Evolutionary conservation across 2,329 filamentous ascomycete species (phyloP).

Genomic region (Colletotrichum spinosum): DNA sequence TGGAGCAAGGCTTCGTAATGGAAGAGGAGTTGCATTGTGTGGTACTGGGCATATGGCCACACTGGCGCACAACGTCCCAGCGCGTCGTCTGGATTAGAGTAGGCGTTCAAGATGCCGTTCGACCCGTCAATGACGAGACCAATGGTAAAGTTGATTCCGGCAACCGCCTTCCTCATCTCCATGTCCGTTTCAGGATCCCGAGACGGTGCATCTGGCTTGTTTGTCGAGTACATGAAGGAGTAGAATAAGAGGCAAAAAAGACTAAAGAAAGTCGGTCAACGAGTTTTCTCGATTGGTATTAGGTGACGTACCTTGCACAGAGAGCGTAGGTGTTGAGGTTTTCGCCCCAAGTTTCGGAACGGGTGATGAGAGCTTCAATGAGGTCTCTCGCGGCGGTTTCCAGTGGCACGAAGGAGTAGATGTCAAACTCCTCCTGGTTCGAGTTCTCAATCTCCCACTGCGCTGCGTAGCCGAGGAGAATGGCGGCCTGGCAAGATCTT

Average conservation of each 20-base stretch:
- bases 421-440: conserved; percentile 37
- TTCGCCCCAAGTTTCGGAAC: conserved; percentile 48
- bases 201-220: conserved; percentile 39
- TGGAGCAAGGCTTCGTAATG: conserved; percentile 48
- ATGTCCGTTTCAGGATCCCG: conserved; percentile 40
- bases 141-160: conserved; percentile 51
- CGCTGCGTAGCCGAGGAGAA: conserved; percentile 47
- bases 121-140: conserved; percentile 50
- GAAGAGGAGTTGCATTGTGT: conserved; percentile 48
- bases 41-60: conserved; percentile 49
- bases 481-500: conserved; percentile 49
- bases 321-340: conserved; percentile 50
- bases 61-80: conserved; percentile 48
- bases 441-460: conserved; percentile 40
- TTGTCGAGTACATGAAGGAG: conserved; percentile 45
- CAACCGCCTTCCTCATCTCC: conserved; percentile 48
- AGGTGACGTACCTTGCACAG: conserved; percentile 45
- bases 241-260: conserved; percentile 50
- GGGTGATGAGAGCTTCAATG: conserved; percentile 49
- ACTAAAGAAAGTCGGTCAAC: conserved; percentile 34
- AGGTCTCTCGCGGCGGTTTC: conserved; percentile 46
- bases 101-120: conserved; percentile 48
- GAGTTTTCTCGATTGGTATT: no score
- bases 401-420: conserved; percentile 46
- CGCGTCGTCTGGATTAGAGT: conserved; percentile 46